These are phyloP conservation scores for Recurvomyces mirabilis DNA, from an alignment of 495 filamentous ascomycete species.

Conservation along the genomic window DNA sequence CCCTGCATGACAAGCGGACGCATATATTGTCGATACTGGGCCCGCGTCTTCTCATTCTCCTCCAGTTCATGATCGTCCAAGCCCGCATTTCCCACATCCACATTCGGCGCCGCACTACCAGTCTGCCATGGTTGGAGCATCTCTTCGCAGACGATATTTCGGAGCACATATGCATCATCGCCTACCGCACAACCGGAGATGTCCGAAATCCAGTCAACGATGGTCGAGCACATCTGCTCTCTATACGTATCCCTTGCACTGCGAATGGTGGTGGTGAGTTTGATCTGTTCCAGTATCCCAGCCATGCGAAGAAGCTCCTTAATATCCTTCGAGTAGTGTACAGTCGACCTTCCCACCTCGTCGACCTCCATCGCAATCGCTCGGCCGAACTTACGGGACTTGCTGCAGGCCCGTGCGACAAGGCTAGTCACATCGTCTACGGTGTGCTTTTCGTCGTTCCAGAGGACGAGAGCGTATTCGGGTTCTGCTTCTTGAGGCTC, in stretches of 20 bases:
- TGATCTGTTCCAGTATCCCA: slow-evolving; percentile 83
- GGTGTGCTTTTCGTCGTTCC: slow-evolving; percentile 99
- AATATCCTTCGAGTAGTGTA: slow-evolving; percentile 63
- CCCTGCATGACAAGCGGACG: neutral
- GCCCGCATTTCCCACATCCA: slow-evolving; percentile 69
- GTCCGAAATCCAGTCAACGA: slow-evolving; percentile 91
- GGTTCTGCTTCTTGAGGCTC: slow-evolving; percentile 43
- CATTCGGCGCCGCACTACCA: slow-evolving; percentile 77
- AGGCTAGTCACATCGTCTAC: slow-evolving; percentile 82
- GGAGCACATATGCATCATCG: slow-evolving; percentile 64
- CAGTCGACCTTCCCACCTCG: slow-evolving; percentile 70
- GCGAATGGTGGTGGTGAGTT: slow-evolving; percentile 88
- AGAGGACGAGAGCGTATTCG: slow-evolving; percentile 80
- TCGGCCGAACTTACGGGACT: slow-evolving; percentile 53
- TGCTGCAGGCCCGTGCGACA: slow-evolving; percentile 78
- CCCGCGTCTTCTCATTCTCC: slow-evolving; percentile 23
- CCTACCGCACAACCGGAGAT: slow-evolving; percentile 84
- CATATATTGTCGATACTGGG: slow-evolving; percentile 8
- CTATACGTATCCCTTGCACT: slow-evolving; percentile 89
- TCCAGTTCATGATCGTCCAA: slow-evolving; percentile 74
- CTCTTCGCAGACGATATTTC: slow-evolving; percentile 77
- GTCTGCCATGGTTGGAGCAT: slow-evolving; percentile 74
- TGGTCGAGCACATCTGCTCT: slow-evolving; percentile 97
- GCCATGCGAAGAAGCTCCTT: slow-evolving; percentile 61
- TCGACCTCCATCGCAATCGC: slow-evolving; percentile 78